A percentile compares a stretch with the other conserved stretches of the same genome.
These are phyloP conservation scores for Massarina eburnea DNA, from an alignment of 2,329 filamentous ascomycete species.

Conservation along the genomic window DNA sequence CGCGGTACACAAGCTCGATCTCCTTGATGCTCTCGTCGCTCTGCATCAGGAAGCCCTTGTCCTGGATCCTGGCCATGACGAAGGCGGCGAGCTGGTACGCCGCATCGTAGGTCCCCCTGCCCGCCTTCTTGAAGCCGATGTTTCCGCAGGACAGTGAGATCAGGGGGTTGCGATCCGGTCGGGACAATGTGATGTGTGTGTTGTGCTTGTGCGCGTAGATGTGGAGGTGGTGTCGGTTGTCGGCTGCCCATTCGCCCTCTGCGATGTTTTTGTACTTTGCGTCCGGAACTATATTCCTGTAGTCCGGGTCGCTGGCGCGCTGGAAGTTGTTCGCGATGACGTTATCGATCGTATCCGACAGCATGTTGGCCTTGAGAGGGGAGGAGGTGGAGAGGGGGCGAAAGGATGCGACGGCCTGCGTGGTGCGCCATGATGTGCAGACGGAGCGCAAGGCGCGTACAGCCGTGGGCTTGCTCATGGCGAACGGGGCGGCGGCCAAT, in stretches of 20 bases:
- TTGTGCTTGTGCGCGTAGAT: slow-evolving; percentile 90
- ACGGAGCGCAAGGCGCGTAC: slow-evolving; percentile 34
- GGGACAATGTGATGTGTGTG: slow-evolving; percentile 87
- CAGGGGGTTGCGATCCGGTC: slow-evolving; percentile 76
- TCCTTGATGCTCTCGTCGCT: slow-evolving; percentile 57
- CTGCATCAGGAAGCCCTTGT: slow-evolving; percentile 73
- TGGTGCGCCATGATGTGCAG: slow-evolving; percentile 43
- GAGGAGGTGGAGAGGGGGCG: slow-evolving; percentile 41
- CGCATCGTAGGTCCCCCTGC: slow-evolving; percentile 82
- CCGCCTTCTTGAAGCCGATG: slow-evolving; percentile 84
- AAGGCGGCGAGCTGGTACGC: slow-evolving; percentile 88
- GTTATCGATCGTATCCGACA: slow-evolving; percentile 6
- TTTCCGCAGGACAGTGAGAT: slow-evolving; percentile 82
- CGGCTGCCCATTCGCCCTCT: slow-evolving; percentile 31
- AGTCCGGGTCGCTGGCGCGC: slow-evolving; percentile 10
- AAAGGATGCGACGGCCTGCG: slow-evolving; percentile 17
- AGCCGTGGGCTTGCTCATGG: slow-evolving; percentile 28
- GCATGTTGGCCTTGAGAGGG: slow-evolving; percentile 11
- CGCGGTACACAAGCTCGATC: slow-evolving; percentile 79
- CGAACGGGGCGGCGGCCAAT: slow-evolving; percentile 7
- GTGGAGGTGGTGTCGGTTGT: slow-evolving; percentile 80
- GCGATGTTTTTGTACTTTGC: slow-evolving; percentile 16
- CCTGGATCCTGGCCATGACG: slow-evolving; percentile 80
- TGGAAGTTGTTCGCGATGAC: slow-evolving; percentile 22
- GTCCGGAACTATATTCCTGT: slow-evolving; percentile 22